These are phyloP conservation scores for Gossypium lobatum DNA, from an alignment of 441 rosid genomes.

Conservation along the genomic window DNA sequence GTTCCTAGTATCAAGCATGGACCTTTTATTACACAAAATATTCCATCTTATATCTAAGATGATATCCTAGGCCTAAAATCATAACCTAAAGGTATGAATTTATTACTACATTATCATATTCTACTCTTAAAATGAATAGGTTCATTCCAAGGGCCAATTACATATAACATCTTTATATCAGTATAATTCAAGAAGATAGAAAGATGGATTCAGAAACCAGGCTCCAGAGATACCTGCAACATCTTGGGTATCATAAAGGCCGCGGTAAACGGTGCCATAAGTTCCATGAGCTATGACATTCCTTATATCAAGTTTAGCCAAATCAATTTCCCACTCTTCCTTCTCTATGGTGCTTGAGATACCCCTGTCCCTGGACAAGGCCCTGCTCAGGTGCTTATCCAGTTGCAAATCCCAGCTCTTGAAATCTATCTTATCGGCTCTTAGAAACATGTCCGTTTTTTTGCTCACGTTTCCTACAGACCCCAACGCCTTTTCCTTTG, in stretches of 20 bases:
- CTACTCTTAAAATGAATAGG: neutral
- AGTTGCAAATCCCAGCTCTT: slow-evolving; percentile 55
- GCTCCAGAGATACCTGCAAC: slow-evolving; percentile 42
- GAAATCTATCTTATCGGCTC: slow-evolving; percentile 53
- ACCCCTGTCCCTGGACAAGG: slow-evolving; percentile 29
- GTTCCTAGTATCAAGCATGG: too few relatives aligned
- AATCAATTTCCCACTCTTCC: slow-evolving; percentile 71
- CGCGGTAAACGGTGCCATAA: slow-evolving; percentile 61
- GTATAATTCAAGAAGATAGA: neutral
- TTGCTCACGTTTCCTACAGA: slow-evolving; percentile 35
- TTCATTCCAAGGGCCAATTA: neutral
- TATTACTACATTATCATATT: neutral
- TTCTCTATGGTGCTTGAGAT: slow-evolving; percentile 14
- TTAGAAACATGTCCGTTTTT: slow-evolving; percentile 22
- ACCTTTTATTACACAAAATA: neutral
- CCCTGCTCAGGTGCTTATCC: slow-evolving; percentile 45
- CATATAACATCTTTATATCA: neutral
- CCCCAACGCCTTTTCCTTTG: slow-evolving; percentile 24
- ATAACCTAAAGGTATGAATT: neutral
- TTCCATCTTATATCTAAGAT: neutral
- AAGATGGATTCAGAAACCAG: neutral
- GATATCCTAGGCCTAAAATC: neutral
- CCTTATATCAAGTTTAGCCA: slow-evolving; percentile 47
- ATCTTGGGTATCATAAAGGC: slow-evolving; percentile 52
- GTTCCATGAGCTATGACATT: slow-evolving; percentile 57